A percentile compares a stretch with the other conserved stretches of the same genome.
These are phyloP conservation scores for Leishmania major DNA, from an alignment of 208 protist species.

Conservation along the genomic window DNA sequence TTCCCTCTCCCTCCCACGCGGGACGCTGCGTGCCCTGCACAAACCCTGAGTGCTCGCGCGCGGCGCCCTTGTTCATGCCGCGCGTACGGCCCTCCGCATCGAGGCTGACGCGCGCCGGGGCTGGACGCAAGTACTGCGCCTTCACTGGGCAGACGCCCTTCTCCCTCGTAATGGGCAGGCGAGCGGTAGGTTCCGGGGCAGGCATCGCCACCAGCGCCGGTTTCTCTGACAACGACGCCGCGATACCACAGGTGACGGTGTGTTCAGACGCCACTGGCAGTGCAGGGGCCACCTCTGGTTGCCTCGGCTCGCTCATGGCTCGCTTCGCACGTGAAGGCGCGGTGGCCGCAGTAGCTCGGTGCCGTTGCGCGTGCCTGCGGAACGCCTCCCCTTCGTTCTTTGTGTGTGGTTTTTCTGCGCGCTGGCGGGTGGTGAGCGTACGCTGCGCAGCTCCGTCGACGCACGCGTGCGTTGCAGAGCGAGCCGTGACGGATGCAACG, in stretches of 20 bases:
- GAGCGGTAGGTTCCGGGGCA: not conserved
- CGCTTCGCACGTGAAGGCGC: not conserved
- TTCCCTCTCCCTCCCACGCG: conserved; percentile 68
- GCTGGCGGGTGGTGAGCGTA: not conserved
- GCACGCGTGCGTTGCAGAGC: not conserved
- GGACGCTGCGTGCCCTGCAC: conserved; percentile 66
- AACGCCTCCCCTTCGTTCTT: not conserved
- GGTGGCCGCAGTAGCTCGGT: not conserved
- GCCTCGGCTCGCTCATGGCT: not conserved
- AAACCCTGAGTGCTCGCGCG: conserved; percentile 46
- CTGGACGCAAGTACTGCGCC: conserved; percentile 57
- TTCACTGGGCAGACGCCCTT: conserved; percentile 75
- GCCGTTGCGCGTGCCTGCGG: not conserved
- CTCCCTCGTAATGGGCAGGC: not conserved
- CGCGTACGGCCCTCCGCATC: conserved; percentile 65
- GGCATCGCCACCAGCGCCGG: not conserved
- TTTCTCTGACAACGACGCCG: not conserved
- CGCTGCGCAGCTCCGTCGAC: not conserved
- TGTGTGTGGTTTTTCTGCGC: not conserved
- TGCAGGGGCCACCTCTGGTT: not conserved
- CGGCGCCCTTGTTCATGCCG: conserved; percentile 84
- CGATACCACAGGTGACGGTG: not conserved
- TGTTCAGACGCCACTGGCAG: not conserved
- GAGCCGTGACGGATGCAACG: not conserved
- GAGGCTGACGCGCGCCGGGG: conserved; percentile 57